Conservation (phyloP, 2,329 filamentous ascomycete species). For the Coleophoma eucalyptorum region DNA sequence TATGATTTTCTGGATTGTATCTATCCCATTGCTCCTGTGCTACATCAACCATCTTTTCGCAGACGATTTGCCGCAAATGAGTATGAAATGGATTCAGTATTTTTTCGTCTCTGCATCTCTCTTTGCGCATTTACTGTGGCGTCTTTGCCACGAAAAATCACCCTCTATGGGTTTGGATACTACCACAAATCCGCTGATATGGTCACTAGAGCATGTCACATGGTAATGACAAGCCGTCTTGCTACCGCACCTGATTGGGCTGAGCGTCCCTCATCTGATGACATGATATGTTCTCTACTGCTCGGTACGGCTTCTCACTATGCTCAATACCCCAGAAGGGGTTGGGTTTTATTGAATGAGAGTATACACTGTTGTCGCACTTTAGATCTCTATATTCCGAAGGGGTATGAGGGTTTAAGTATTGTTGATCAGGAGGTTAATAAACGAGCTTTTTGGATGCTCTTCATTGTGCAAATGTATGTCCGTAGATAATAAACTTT, state of each 20-base stretch:
- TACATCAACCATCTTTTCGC: conserved; percentile 14
- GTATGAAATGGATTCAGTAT: conserved; percentile 12
- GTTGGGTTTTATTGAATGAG: conserved; percentile 11
- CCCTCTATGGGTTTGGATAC: conserved; percentile 6
- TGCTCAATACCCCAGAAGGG: conserved; percentile 4
- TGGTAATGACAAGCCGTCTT: conserved; percentile 6
- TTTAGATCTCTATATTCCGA: conserved; percentile 2
- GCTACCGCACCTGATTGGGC: conserved; percentile 4
- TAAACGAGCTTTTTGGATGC: conserved; percentile 21
- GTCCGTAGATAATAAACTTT: not conserved
- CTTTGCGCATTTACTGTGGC: conserved; percentile 19
- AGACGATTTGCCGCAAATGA: not conserved
- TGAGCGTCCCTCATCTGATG: not conserved
- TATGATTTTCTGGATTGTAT: conserved; percentile 15
- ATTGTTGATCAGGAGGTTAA: conserved; percentile 12
- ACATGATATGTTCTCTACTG: conserved; percentile 7
- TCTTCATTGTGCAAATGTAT: conserved; percentile 21
- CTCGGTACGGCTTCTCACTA: conserved; percentile 10
- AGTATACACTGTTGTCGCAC: conserved; percentile 7
- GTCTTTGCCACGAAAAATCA: conserved; percentile 15
- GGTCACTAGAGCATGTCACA: conserved; percentile 4
- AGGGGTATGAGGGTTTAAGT: conserved; percentile 4
- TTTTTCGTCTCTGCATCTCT: conserved; percentile 17
- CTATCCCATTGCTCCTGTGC: conserved; percentile 17
- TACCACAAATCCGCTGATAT: conserved; percentile 5